Evolutionary conservation across 208 protist species (phyloP).

Genomic region (Balamuthia mandrillaris): DNA sequence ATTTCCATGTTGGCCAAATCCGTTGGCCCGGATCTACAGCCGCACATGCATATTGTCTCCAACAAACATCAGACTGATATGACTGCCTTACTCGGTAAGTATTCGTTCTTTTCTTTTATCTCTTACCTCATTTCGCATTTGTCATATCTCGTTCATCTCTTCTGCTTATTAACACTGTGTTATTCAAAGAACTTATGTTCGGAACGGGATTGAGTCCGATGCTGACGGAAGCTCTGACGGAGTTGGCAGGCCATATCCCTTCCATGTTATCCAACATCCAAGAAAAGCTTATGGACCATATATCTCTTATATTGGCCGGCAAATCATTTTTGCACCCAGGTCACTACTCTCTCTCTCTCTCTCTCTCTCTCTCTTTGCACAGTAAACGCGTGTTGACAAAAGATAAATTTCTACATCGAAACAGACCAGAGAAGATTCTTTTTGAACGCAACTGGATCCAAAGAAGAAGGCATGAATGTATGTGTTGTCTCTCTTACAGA

Average conservation of each 20-base stretch:
- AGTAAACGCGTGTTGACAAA: no score
- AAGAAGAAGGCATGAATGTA: no score
- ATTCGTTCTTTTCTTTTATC: background rate
- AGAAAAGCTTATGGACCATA: constrained; percentile 20
- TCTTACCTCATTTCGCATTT: no score
- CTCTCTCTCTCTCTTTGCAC: no score
- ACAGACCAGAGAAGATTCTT: no score
- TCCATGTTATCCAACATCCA: constrained; percentile 63
- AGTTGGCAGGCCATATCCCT: constrained; percentile 60
- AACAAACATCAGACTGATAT: background rate
- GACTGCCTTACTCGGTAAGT: background rate
- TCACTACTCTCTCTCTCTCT: no score
- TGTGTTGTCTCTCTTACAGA: no score
- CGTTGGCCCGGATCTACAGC: constrained; percentile 36
- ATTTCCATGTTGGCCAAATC: constrained; percentile 62
- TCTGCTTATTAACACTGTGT: no score
- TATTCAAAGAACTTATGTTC: constrained; percentile 60
- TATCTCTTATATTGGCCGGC: constrained; percentile 15
- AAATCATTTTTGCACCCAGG: constrained; percentile 12
- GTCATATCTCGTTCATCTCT: no score
- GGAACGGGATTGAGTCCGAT: constrained; percentile 14
- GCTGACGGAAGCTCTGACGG: constrained; percentile 49
- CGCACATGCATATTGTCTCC: constrained; percentile 43
- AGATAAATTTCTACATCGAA: no score
- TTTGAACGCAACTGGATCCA: no score